phyloP scores from a whole-genome alignment of 495 filamentous ascomycete genomes.

The Aspergillus baeticus region DNA sequence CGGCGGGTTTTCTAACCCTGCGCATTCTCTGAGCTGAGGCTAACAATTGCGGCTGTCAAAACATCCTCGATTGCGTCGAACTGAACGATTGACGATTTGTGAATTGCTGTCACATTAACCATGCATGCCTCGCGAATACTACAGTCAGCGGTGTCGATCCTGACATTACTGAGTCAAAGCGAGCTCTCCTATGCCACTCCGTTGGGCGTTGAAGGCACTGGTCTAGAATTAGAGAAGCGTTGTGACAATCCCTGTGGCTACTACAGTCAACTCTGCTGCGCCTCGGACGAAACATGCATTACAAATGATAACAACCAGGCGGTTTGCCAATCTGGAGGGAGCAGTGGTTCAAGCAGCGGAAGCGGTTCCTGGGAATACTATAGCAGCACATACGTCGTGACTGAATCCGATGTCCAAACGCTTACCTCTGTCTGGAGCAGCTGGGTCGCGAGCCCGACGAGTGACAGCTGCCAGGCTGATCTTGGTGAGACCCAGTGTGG shows the following conservation, averaged over 20 bases:
- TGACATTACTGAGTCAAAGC: constrained; percentile 25
- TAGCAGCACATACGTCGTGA: constrained; percentile 64
- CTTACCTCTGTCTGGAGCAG: constrained; percentile 68
- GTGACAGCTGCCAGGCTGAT: constrained; percentile 50
- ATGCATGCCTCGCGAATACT: constrained; percentile 33
- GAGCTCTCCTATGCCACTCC: constrained; percentile 39
- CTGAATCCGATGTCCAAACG: constrained; percentile 65
- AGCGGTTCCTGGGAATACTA: constrained; percentile 49
- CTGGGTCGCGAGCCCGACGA: constrained; percentile 33
- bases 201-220: constrained; percentile 19
- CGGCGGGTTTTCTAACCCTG: constrained; percentile 1
- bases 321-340: constrained; percentile 36
- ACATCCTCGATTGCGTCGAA: neutral
- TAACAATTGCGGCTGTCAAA: constrained; percentile 8
- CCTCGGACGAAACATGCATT: constrained; percentile 55
- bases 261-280: constrained; percentile 67
- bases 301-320: constrained; percentile 59
- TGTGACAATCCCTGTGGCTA: constrained; percentile 71
- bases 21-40: constrained; percentile 8
- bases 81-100: neutral
- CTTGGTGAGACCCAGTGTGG: constrained; percentile 69
- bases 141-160: constrained; percentile 26
- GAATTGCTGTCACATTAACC: constrained; percentile 7
- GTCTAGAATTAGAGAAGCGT: constrained; percentile 42
- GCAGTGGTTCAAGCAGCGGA: constrained; percentile 17